Conservation (phyloP, 306 rosid genomes). For the Dryas drummondii region DNA sequence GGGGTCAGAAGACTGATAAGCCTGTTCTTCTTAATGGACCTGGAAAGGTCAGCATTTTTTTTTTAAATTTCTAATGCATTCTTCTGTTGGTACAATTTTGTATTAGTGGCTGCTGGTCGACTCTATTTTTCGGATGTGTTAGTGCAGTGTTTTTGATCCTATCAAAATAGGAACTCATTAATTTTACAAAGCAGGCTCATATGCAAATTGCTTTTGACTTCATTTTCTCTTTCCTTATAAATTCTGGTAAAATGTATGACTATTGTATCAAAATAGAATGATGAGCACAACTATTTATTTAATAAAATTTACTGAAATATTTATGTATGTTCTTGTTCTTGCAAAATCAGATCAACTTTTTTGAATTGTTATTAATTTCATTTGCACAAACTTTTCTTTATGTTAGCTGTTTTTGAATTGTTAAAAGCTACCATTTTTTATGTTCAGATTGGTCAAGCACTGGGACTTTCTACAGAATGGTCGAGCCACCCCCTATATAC, state of each 20-base stretch:
- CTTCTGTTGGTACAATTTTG: neutral
- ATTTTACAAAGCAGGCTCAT: neutral
- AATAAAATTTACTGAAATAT: neutral
- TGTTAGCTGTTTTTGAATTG: neutral
- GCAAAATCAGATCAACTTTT: neutral
- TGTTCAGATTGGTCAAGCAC: constrained; percentile 83
- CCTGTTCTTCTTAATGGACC: constrained; percentile 86
- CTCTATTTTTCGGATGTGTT: neutral
- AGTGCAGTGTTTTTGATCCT: neutral
- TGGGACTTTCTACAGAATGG: constrained; percentile 91
- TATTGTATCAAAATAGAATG: neutral
- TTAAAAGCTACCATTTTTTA: neutral
- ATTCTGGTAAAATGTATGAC: too few species aligned
- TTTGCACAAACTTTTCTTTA: neutral
- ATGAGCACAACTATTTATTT: neutral
- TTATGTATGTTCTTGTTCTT: neutral
- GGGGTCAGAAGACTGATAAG: constrained; percentile 75
- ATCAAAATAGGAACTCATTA: too few species aligned
- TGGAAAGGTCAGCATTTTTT: constrained; percentile 62
- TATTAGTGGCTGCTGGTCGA: neutral
- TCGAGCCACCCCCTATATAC: constrained; percentile 76
- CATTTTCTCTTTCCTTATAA: neutral
- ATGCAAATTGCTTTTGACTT: neutral
- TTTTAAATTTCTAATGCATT: neutral
- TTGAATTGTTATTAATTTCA: neutral